Evolutionary conservation across 495 filamentous ascomycete genomes (phyloP), one percentile per base, ranked within the genome.

Genomic region (Neurospora sp.): DNA sequence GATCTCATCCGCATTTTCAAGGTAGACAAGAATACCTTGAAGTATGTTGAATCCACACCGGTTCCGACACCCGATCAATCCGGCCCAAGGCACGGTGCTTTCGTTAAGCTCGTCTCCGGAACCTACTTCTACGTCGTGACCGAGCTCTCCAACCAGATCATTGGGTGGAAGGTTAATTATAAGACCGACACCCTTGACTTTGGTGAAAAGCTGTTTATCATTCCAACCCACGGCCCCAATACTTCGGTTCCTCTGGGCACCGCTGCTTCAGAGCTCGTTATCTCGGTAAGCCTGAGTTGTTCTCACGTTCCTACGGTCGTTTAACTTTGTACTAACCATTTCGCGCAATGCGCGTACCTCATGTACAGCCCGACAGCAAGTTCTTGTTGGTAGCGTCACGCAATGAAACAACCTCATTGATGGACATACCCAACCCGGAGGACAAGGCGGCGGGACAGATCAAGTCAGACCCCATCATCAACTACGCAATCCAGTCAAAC

Each of bases 61-160:
- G 76, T 86, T 31, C 16, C 65, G 8, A 77, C 80, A 1, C 71
- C 79, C 3, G 76, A 83, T 37, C 90, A 89, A 12, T 86, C 84
- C 20, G 92, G 92, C 0, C 92, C 91, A 2, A 85, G 92, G 3
- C 92, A 94, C 74, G 90, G 84, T 9, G 80, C 84, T 4, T 95
- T 93, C 81, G 83, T 83, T 74, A 82, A 81, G 16, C 77, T 81
- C 1, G 75, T 79, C 8, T 78, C 80, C 69, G 83, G 80, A 70
- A 86, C 84, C 2, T 87, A 85, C 77, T 82, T 91, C 75, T 94
- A 92, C 78, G 79, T 91, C 4, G 83, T 87, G 31, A 85, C 86
- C 39, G 92, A 95, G 78, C 81, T 94, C 27, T 78, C 81, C 1
- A 90, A 89, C 70, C 82, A 83, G 0, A 75, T 94, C 38, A 85